Base-by-base conservation (phyloP, 305 asterid species). In the Lippia alba region DNA sequence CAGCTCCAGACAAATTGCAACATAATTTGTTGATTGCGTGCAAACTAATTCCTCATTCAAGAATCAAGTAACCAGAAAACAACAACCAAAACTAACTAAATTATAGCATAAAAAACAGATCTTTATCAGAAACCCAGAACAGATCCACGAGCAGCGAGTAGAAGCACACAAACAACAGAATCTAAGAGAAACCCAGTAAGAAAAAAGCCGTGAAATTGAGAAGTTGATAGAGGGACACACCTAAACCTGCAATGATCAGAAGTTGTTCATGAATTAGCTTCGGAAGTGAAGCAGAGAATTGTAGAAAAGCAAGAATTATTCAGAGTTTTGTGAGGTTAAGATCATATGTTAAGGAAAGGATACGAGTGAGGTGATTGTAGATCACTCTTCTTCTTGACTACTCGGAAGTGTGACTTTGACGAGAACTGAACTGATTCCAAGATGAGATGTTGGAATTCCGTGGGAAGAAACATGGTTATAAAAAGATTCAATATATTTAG, bases 321-420 rank as follows among this genome's bases (percentile, higher is more conserved):
- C 96, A 1, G 89, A 81, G 12, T 79, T 67, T 66, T 91, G 97
- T 61, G 91, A 91, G 67, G 86, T 91, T 3, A 89, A 86, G 76
- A 75, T 89, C 69, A 85, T 91, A 81, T 85, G 94, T 48, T 86
- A 89, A 64, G 96, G 97, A 19, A 88, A 83, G 71, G 92, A 92
- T 57, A 59, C 81, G 48, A 72, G 74, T 0, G 90, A 82, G 39
- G 49, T 60, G 48, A 46, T 24, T 17, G 41, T 55, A 56, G 79
- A 74, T 44, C 4, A 2, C 0, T 11, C 69, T 11, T 66, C 89
- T 30, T 80, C 89, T 6, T 84, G 81, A 12, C 68, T 14, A 56
- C 67, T 57, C 78, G 79, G 9, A 67, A n/a, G 24, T 46, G 63
- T 39, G 16, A 60, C n/a, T 80, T 56, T 33, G 65, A 18, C 46